phyloP scores from a whole-genome alignment of 257 asterid species.

The Gentiana dahurica region DNA sequence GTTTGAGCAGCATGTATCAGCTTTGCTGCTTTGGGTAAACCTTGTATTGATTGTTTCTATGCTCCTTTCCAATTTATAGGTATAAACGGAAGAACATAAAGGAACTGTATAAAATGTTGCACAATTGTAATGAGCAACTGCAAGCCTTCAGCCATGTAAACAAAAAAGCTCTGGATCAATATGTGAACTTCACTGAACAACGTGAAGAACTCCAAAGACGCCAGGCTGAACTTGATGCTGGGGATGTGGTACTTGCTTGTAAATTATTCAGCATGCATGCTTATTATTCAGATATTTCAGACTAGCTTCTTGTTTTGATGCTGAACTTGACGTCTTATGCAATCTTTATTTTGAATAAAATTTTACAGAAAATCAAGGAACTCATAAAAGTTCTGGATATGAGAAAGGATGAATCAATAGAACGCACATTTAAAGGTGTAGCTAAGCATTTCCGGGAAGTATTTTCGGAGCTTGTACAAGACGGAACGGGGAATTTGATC shows the following conservation, averaged over 20 bases:
- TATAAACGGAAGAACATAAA: constrained; percentile 64
- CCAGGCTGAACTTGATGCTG: constrained; percentile 94
- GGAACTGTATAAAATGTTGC: constrained; percentile 77
- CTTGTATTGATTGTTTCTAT: constrained; percentile 3
- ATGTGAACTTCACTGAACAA: constrained; percentile 94
- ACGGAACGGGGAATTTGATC: constrained; percentile 85
- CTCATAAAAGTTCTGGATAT: constrained; percentile 86
- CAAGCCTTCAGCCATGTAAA: constrained; percentile 95
- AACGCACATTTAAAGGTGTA: constrained; percentile 96
- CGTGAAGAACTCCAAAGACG: constrained; percentile 90
- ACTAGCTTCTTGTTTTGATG: constrained; percentile 1
- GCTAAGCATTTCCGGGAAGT: constrained; percentile 97
- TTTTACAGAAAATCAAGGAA: constrained; percentile 86
- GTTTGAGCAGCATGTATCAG: background rate
- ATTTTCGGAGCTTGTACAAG: constrained; percentile 95
- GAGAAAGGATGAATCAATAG: constrained; percentile 99
- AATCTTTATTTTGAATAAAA: constrained; percentile 6
- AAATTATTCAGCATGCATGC: constrained; percentile 5
- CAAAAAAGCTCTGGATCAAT: constrained; percentile 96
- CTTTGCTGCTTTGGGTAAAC: background rate
- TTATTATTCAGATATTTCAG: constrained; percentile 1
- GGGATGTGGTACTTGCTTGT: constrained; percentile 67
- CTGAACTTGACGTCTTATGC: background rate
- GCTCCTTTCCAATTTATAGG: constrained; percentile 30
- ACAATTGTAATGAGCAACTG: constrained; percentile 90